Evolutionary conservation across 83 land plant genomes (phyloP).

Genomic region (Picea abies): DNA sequence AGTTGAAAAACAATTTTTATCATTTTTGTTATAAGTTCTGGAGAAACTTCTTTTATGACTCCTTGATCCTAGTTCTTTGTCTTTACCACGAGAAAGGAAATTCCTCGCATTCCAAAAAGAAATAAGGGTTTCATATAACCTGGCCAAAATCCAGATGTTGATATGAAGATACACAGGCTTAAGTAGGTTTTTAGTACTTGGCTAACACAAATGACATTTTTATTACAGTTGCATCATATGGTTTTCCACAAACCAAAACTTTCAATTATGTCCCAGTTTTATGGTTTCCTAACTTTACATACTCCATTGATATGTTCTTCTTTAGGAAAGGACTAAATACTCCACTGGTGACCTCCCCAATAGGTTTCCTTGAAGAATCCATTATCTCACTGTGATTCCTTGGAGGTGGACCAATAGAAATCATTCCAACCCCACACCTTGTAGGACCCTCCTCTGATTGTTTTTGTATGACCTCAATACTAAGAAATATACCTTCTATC

Average conservation of each 20-base stretch:
- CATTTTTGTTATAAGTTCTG: too few relatives aligned
- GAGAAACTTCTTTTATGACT: too few relatives aligned
- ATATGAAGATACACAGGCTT: too few relatives aligned
- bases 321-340: constrained; percentile 97
- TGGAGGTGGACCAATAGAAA: constrained; percentile 88
- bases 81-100: too few relatives aligned
- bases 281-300: constrained; percentile 82
- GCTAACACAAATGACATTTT: constrained; percentile 95
- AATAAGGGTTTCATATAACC: too few relatives aligned
- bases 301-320: constrained; percentile 92
- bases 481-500: constrained; percentile 88
- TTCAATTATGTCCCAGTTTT: constrained; percentile 81
- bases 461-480: constrained; percentile 85
- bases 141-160: too few relatives aligned
- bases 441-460: constrained; percentile 82
- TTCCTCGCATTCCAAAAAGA: too few relatives aligned
- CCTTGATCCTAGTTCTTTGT: too few relatives aligned
- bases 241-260: constrained; percentile 69
- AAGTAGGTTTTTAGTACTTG: constrained; percentile 80
- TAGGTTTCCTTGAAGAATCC: constrained; percentile 48
- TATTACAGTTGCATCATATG: constrained; percentile 73
- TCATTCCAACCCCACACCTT: constrained; percentile 44
- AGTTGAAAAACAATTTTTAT: too few relatives aligned
- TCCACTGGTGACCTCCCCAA: constrained; percentile 96
- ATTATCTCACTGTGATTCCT: constrained; percentile 86